phyloP scores from a whole-genome alignment of 345 rosid genomes.

The Combretum micranthum region DNA sequence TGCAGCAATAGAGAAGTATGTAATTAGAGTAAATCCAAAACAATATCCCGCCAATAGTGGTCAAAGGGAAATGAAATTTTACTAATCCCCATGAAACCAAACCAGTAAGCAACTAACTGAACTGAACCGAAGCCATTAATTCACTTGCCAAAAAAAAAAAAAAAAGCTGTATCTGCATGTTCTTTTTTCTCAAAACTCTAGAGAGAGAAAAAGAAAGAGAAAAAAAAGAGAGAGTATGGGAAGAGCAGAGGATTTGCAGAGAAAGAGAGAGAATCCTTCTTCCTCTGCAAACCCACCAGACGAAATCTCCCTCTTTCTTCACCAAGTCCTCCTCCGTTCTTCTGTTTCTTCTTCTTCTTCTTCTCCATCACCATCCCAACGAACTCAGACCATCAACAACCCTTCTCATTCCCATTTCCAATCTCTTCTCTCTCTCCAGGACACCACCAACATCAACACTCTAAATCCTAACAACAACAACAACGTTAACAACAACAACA shows the following conservation, averaged over 20 bases:
- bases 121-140: no score
- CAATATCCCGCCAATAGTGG: no score
- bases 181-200: background rate
- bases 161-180: no score
- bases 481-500: constrained; percentile 13
- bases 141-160: no score
- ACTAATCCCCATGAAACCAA: no score
- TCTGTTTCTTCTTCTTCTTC: constrained; percentile 35
- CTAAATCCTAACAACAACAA: constrained; percentile 5
- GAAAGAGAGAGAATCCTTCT: constrained; percentile 11
- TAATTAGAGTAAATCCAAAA: no score
- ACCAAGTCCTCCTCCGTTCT: constrained; percentile 54
- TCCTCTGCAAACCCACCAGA: constrained; percentile 30
- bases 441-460: background rate
- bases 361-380: constrained; percentile 19
- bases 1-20: no score
- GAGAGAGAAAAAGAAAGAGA: background rate
- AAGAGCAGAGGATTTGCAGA: constrained; percentile 1
- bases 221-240: constrained; percentile 10
- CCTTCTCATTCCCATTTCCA: constrained; percentile 9
- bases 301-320: constrained; percentile 58
- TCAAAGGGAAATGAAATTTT: no score
- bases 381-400: constrained; percentile 9
- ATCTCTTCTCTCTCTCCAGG: background rate
- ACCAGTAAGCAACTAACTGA: no score